Base-by-base conservation (phyloP, 768 basidiomycete genomes). In the Hypsizygus marmoreus region DNA sequence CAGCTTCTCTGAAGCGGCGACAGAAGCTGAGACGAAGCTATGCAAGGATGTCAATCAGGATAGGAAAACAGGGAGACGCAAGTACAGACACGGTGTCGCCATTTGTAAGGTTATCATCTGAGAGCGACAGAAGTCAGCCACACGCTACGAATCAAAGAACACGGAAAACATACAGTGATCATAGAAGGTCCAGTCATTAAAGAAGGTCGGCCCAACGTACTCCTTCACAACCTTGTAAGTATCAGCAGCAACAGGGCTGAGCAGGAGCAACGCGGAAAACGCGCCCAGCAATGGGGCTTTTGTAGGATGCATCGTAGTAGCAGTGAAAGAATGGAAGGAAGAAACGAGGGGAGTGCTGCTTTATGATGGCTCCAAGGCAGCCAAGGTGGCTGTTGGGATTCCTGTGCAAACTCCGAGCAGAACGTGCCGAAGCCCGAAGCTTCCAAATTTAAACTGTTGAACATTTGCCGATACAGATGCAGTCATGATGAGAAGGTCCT, bases 41-140 rank as follows among this genome's bases (percentile, higher is more conserved):
- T 30, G 13, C 37, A 41, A 48, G 5, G 24, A 16, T 19, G 24
- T 36, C 46, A 45, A 38, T 43, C 13, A 31, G 37, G 26, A 5
- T 16, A 43, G 8, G 38, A 20, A 10, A 23, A 39, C 10, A 28
- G 16, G 10, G 47, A 33, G 9, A 12, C n/a, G 12, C 2, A 9
- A 17, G 14, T 11, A 58, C 67, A 37, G 54, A 83, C 77, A 70
- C 71, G 12, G 69, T 74, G 59, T 87, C 79, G 45, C 85, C 84
- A 46, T 82, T 82, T 13, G 85, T 88, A 3, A 86, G 66, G 53
- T 88, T 84, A 61, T 89, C 87, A 47, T 71, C 82, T 87, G 50
- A 16, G 40, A n/a, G n/a, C n/a, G 30, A 37, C 28, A 14, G 24
- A 19, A 28, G 13, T 47, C 14, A 34, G 31, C 14, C 25, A 52